Base-by-base conservation (phyloP, 306 rosid species). In the Crotalaria pallida region DNA sequence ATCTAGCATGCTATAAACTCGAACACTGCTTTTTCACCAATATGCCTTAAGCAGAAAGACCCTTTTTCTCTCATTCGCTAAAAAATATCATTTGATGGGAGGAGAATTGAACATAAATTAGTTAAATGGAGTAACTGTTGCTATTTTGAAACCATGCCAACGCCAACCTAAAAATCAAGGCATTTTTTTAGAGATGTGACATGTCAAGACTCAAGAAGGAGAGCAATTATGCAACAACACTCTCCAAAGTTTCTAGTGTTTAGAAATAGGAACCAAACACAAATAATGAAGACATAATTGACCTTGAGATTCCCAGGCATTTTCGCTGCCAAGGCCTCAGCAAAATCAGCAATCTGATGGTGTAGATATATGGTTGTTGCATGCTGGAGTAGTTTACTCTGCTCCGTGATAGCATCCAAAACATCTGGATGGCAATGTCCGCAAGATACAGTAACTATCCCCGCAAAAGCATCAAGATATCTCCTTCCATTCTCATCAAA, bases 231-330 rank as follows among this genome's bases (percentile, higher is more conserved):
- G 21, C 21, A 56, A 56, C 27, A 4, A 57, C 36, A 57, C 34
- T 27, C 62, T 6, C 21, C 4, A 23, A 55, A 26, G 21, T 12
- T 23, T 10, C 3, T 33, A 13, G 10, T 23, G 24, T n/a, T 26
- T 17, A 26, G 40, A 66, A 29, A 38, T 19, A 36, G 29, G 36
- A 38, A 55, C 38, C 38, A 49, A 18, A 41, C 15, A 10, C 21
- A 31, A 29, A 0, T 3, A 17, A 9, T 11, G n/a, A 13, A 22
- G 34, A 69, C 13, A 59, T 47, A 63, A 16, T 21, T 15, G 40
- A 81, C 87, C 89, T 88, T 85, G 2, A 88, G 71, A 59, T 85
- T 81, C 65, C 87, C 89, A 65, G 91, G 95, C 91, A 86, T 88
- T 70, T 88, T 86, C 7, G 85, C 78, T 1, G 86, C 88, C 57